Evolutionary conservation across 352 stramenopile species (phyloP).

Genomic region (Globisporangium solare): DNA sequence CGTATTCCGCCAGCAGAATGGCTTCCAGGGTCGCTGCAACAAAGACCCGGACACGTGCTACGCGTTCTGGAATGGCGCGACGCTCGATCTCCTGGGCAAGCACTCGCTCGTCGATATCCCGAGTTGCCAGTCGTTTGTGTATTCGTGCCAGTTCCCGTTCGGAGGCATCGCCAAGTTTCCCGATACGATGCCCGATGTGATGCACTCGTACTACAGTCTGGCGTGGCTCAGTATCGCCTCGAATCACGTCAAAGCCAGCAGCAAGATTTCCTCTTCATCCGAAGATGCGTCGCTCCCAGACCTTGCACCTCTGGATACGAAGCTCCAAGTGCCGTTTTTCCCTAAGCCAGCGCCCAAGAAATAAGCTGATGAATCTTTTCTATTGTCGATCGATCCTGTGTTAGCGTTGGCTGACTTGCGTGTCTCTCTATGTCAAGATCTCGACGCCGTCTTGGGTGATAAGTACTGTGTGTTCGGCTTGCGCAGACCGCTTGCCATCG

Average conservation of each 20-base stretch:
- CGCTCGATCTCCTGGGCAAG: constrained; percentile 72
- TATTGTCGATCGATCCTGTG: constrained; percentile 1
- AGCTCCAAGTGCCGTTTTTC: constrained; percentile 78
- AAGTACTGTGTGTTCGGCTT: constrained; percentile 98
- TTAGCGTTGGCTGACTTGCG: neutral
- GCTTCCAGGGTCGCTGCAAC: constrained; percentile 90
- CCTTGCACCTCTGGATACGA: constrained; percentile 54
- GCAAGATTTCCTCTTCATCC: constrained; percentile 5
- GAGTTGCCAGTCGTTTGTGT: constrained; percentile 69
- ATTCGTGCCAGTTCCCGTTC: constrained; percentile 78
- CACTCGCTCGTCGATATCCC: constrained; percentile 74
- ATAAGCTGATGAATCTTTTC: constrained; percentile 7
- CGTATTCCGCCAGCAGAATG: constrained; percentile 73
- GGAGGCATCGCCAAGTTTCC: constrained; percentile 86
- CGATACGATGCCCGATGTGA: constrained; percentile 77
- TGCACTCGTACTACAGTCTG: constrained; percentile 91
- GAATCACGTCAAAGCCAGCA: constrained; percentile 19
- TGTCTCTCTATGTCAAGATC: constrained; percentile 84
- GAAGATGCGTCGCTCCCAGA: constrained; percentile 22
- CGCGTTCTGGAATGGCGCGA: constrained; percentile 91
- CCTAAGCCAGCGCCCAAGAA: constrained; percentile 24
- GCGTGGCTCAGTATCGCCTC: constrained; percentile 85
- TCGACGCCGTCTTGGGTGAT: constrained; percentile 94
- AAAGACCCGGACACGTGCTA: constrained; percentile 90
- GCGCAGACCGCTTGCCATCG: constrained; percentile 91